phyloP scores from a whole-genome alignment of 2,329 filamentous ascomycete genomes.

The Epichloe aotearoae region DNA sequence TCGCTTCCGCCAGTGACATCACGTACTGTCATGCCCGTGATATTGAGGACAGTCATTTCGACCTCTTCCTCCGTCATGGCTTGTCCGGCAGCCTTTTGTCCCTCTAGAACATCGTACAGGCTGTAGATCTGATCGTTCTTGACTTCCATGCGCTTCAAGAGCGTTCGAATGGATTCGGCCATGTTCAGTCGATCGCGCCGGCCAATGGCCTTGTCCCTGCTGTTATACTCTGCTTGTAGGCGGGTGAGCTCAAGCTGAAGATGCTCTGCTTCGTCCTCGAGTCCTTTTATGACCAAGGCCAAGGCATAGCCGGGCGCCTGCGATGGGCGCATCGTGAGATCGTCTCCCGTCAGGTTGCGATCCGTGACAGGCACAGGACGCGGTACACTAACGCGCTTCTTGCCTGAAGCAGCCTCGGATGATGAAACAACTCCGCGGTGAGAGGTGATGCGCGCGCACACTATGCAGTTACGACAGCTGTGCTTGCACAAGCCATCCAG shows the following conservation, averaged over 20 bases:
- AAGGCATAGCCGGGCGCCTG: conserved; percentile 61
- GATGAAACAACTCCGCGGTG: conserved; percentile 26
- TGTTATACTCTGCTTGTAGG: conserved; percentile 49
- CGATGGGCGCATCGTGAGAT: conserved; percentile 49
- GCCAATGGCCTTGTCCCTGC: conserved; percentile 52
- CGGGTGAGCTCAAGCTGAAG: conserved; percentile 55
- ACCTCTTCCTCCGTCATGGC: conserved; percentile 50
- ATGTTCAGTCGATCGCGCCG: conserved; percentile 51
- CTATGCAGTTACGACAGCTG: conserved; percentile 41
- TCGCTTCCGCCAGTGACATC: conserved; percentile 26
- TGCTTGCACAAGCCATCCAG: conserved; percentile 41
- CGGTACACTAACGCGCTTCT: conserved; percentile 48
- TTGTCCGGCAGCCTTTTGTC: conserved; percentile 51
- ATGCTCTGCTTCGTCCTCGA: conserved; percentile 69
- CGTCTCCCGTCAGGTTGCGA: conserved; percentile 35
- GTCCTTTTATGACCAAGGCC: conserved; percentile 67
- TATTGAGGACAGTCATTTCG: conserved; percentile 49
- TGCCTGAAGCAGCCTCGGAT: conserved; percentile 26
- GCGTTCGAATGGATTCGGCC: conserved; percentile 44
- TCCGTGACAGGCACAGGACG: conserved; percentile 55
- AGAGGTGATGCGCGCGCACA: conserved; percentile 41
- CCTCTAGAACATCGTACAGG: conserved; percentile 73
- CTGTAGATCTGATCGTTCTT: conserved; percentile 73
- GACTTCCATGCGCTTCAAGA: conserved; percentile 52
- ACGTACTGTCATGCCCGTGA: conserved; percentile 32